Evolutionary conservation across 257 asterid species (phyloP), one percentile per base, ranked within the genome.

Genomic region (Pogostemon cablin): DNA sequence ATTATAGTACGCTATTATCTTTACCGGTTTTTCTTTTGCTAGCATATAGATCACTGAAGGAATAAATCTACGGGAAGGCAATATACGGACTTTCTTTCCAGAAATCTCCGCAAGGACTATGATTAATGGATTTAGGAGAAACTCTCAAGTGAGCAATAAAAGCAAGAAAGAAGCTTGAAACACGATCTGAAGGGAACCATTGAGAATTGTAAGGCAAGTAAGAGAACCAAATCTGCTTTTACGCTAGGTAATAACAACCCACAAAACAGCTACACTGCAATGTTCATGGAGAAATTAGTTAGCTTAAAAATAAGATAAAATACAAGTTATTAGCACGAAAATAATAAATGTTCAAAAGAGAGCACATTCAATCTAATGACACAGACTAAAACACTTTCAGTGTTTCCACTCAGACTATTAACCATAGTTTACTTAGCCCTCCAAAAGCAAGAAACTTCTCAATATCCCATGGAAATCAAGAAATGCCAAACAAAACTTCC

Each of bases 1-100:
- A 52, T 38, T 74, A 72, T 40, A 55, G 53, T 65, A 82, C 67
- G 65, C 81, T 72, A 73, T 68, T n/a, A 65, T 53, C 60, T 65
- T 35, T 54, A 77, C 46, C 12, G 43, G 44, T 10, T 48, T 69
- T 58, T 72, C 65, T 68, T 63, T 35, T 15, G 65, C 75, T 61
- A 72, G 68, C 48, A 44, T 46, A 73, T 75, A 73, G 73, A 75
- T 38, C 43, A 41, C 61, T 44, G 59, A 73, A 59, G 62, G 73
- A 55, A 57, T 52, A 63, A 62, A 83, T 86, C 60, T 85, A 56
- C 59, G 32, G 65, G 67, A 65, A 55, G 80, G 60, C 49, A 47
- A 62, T 8, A 59, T 59, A 61, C 38, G 8, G 37, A 77, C 54
- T 48, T 61, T 69, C 53, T 69, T 44, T 60, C 77, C 74, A 69